These are phyloP conservation scores for Pyrenula massariospora DNA, from an alignment of 495 filamentous ascomycete species.

Conservation along the genomic window DNA sequence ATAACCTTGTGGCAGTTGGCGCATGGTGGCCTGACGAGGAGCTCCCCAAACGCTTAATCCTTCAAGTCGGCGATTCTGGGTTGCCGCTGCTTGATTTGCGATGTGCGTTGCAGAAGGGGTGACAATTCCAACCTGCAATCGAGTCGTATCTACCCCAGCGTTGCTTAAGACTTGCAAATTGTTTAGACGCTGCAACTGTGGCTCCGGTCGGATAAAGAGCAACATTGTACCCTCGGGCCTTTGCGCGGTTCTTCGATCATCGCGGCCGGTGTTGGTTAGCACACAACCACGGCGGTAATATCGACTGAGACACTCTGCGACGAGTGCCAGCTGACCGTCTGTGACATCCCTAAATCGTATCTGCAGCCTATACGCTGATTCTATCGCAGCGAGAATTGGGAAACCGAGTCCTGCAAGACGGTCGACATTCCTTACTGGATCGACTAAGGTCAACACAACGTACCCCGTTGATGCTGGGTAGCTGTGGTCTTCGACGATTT, in stretches of 20 bases:
- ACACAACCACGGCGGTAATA: neutral
- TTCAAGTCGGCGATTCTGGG: neutral
- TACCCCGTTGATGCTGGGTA: neutral
- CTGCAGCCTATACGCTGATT: neutral
- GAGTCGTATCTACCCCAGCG: neutral
- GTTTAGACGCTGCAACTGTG: neutral
- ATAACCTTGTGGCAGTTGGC: no score
- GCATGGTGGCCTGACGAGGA: no score
- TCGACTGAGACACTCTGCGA: neutral
- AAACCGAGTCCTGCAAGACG: neutral
- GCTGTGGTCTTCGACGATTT: neutral
- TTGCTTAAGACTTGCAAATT: neutral
- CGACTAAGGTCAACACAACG: neutral
- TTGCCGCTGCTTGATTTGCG: neutral
- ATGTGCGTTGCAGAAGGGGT: neutral
- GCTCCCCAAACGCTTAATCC: neutral
- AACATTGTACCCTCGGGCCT: neutral
- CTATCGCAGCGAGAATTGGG: neutral
- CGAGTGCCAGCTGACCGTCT: neutral
- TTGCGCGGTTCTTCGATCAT: neutral
- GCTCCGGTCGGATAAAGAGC: neutral
- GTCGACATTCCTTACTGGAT: neutral
- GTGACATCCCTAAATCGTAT: neutral
- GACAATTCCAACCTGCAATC: neutral
- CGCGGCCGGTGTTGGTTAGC: neutral